These are phyloP conservation scores for Trebouxia sp. DNA, from an alignment of 139 green algal genomes.

Conservation along the genomic window DNA sequence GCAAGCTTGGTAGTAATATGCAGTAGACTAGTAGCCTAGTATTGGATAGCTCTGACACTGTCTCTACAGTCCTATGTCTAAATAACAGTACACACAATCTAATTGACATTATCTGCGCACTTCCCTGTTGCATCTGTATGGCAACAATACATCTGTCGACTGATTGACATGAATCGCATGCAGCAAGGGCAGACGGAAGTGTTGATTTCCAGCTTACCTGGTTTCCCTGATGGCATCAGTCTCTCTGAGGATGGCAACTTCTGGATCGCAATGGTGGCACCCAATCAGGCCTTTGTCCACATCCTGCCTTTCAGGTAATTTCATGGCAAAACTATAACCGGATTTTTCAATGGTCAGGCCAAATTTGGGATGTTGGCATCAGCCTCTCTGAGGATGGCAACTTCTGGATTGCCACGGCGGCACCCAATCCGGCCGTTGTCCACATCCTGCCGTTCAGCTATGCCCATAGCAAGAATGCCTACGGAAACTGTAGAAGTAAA, in stretches of 20 bases:
- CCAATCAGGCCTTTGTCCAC: constrained; percentile 34
- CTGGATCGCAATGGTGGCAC: constrained; percentile 50
- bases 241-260: constrained; percentile 51
- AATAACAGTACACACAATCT: no score
- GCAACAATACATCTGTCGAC: no score
- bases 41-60: no score
- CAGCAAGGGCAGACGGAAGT: constrained; percentile 56
- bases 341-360: no score
- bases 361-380: no score
- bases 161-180: no score
- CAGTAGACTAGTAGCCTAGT: no score
- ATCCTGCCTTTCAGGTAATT: constrained; percentile 1
- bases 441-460: neutral
- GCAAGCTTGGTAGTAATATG: no score
- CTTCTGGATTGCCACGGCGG: constrained; percentile 57
- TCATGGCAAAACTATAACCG: no score
- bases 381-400: constrained; percentile 42
- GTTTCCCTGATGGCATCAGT: constrained; percentile 72
- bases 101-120: no score
- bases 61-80: no score
- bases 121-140: no score
- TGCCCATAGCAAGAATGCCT: neutral
- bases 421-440: constrained; percentile 35
- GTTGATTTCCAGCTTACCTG: constrained; percentile 63
- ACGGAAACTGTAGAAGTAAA: neutral